Evolutionary conservation across 805 yeast species (phyloP), one percentile per base, ranked within the genome.

Genomic region (Spathaspora sp.): DNA sequence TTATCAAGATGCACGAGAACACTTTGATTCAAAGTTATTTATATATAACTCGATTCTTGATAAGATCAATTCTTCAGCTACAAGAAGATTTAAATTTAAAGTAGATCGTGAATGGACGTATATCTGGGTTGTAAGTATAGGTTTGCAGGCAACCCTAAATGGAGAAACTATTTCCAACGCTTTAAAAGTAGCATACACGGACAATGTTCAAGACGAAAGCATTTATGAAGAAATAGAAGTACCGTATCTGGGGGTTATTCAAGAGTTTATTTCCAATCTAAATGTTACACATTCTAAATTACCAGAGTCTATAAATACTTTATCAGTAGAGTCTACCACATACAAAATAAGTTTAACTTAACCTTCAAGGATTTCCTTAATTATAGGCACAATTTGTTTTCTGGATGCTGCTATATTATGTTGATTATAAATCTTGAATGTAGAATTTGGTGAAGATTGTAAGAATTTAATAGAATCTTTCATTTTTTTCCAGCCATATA

Each of bases 301-400:
- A n/a, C 71, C 72, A 5, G 35, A 35, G 28, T 44, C 55, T 18
- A 48, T 51, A 16, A 49, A 47, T 26, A 17, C 29, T 17, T 39
- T 57, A 44, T 42, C 49, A 54, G 23, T 46, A 43, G 54, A 50
- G 11, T 32, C 47, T 32, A 42, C 18, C 11, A 44, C 46, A 5
- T 54, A 19, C 35, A 11, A 49, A 47, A 44, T 54, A 11, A 54
- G 52, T 42, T 52, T 9, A 19, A 5, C 8, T 23, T 19, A 39
- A 8, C 40, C 40, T 47, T 69, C 73, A 26, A 73, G 52, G 28
- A 64, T 59, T 1, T 57, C 59, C 62, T 75, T 72, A 17, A 75
- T 67, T 11, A 65, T 66, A 2, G 97, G 97, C 4, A 89, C 96
- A 11, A 91, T 89, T 63, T 88, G 96, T 64, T 92, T 92, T 60